Evolutionary conservation across 176 grass and related monocot species (phyloP).

Genomic region (Oropetium thomaeum): DNA sequence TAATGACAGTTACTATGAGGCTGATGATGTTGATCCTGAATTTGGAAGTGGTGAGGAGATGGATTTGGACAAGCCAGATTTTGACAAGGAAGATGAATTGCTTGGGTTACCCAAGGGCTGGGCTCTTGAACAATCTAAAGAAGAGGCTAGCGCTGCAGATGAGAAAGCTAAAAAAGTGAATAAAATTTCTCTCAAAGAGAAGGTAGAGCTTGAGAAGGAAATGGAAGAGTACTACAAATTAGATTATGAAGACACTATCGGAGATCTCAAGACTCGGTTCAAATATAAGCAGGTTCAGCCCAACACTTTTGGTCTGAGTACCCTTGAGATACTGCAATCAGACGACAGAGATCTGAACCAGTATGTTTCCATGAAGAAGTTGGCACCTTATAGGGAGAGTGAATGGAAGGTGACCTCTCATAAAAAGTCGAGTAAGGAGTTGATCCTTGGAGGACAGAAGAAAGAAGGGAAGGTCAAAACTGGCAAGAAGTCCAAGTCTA

Average conservation of each 20-base stretch:
- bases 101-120: constrained; percentile 65
- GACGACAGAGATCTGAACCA: constrained; percentile 81
- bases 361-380: constrained; percentile 90
- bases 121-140: constrained; percentile 28
- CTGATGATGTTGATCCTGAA: constrained; percentile 63
- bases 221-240: constrained; percentile 94
- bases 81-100: constrained; percentile 86
- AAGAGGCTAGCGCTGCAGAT: constrained; percentile 41
- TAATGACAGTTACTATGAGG: constrained; percentile 62
- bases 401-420: constrained; percentile 89
- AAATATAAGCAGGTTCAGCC: constrained; percentile 69
- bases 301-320: constrained; percentile 59
- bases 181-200: constrained; percentile 76
- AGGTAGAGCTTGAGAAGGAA: constrained; percentile 89
- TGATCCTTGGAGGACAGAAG: constrained; percentile 56
- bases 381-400: constrained; percentile 78
- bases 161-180: constrained; percentile 32
- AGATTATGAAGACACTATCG: constrained; percentile 92
- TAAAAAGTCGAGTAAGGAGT: constrained; percentile 57
- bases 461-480: constrained; percentile 42
- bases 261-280: constrained; percentile 91
- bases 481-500: constrained; percentile 40
- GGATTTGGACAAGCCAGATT: constrained; percentile 74
- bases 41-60: constrained; percentile 59
- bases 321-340: constrained; percentile 58